Base-by-base conservation (phyloP, 2,329 filamentous ascomycete species). In the Remersonia thermophila region DNA sequence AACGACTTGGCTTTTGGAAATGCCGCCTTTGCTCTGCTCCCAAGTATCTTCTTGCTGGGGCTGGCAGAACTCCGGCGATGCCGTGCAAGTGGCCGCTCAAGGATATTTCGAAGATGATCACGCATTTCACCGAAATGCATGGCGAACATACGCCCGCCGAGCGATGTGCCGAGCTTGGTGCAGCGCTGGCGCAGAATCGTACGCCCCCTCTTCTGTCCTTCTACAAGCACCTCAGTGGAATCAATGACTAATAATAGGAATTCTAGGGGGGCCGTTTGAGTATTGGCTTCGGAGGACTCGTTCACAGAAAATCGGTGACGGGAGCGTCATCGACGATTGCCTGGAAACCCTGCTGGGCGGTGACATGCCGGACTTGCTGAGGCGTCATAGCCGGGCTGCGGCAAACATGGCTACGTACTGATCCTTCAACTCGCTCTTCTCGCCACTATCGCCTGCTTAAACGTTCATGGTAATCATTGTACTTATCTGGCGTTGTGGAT, bases 41-140 rank as follows among this genome's bases (percentile, higher is more conserved):
- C 26, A 66, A 65, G 45, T 67, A 60, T 43, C 47, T 60, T 12
- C 50, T 56, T n/a, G 59, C 62, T 0, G 59, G 59, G 2, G 45
- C 50, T 4, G 59, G 56, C 28, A 56, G 62, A 34, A 56, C 60
- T 35, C 63, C 63, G 15, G 60, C 56, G 33, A 58, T 55, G 32
- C 62, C 63, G 20, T 61, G 59, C 47, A 65, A 64, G 43, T 66
- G 63, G 63, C 61, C 63, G 3, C 52, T 67, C 10, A 61, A 60
- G 44, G 63, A 66, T 38, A 55, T 65, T 30, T 58, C 58, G 27
- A 66, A 66, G 55, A 56, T 66, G 51, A 56, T 66, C 35, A 62
- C 62, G 15, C 63, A 67, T 47, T 65, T 59, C 42, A 59, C 62
- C 8, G 61, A 63, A 33, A 57, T 66, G 55, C 63, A 67, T 45